A percentile compares a stretch with the other conserved stretches of the same genome.
These are phyloP conservation scores for Spergularia azorica DNA, from an alignment of 179 eudicot genomes.

Conservation along the genomic window DNA sequence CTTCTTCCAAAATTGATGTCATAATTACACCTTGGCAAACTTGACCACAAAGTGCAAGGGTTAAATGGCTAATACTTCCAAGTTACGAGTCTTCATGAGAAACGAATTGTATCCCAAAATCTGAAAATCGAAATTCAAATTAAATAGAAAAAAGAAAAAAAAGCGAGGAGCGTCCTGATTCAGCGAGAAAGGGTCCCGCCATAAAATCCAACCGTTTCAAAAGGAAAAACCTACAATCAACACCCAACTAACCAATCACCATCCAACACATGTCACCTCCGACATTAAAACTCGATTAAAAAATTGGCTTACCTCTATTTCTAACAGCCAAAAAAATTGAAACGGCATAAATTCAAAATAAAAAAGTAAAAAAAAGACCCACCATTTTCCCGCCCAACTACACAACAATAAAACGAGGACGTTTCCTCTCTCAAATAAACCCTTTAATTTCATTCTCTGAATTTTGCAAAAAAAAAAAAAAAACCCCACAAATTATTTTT, in stretches of 20 bases:
- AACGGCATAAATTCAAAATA: background rate
- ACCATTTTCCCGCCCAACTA: slow-evolving; percentile 28
- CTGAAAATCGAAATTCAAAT: slow-evolving; percentile 25
- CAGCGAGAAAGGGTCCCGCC: slow-evolving; percentile 29
- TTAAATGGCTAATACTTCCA: no score
- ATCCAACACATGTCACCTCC: background rate
- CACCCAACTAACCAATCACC: background rate
- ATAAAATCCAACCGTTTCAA: slow-evolving; percentile 29
- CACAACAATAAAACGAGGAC: slow-evolving; percentile 15
- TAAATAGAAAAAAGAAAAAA: background rate
- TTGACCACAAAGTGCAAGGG: no score
- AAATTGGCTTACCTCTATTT: no score
- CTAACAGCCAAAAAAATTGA: background rate
- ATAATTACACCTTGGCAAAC: no score
- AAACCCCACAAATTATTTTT: background rate
- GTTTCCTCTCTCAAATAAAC: background rate
- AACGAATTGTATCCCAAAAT: background rate
- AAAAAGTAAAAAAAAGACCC: background rate
- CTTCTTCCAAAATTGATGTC: no score
- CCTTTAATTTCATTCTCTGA: background rate
- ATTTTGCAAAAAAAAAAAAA: no score
- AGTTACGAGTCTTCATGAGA: background rate
- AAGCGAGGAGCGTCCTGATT: slow-evolving; percentile 27
- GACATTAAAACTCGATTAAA: background rate
- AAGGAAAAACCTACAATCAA: background rate